Base-by-base conservation (phyloP, 2,329 filamentous ascomycete species). In the Colletotrichum siamense region DNA sequence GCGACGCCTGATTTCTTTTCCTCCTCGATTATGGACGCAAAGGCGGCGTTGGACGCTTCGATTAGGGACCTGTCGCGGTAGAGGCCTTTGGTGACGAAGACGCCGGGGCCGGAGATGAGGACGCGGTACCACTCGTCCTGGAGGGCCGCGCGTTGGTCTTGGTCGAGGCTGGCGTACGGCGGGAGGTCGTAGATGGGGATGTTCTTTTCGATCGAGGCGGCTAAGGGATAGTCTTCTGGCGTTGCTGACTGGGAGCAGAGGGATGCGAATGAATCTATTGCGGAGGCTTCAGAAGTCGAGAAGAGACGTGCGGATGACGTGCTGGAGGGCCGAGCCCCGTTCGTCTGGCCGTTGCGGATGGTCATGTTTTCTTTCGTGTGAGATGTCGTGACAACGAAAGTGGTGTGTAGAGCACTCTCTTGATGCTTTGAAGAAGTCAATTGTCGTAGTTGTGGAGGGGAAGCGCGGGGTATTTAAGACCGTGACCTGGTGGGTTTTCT, bases 91-190 rank as follows among this genome's bases (percentile, higher is more conserved):
- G 91, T 86, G n/a, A 92, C 88, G 77, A 92, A 88, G 16, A 93
- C 90, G 6, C 92, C 92, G 0, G 92, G 90, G 0, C 92, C 92
- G 2, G 85, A 83, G 71, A 88, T 85, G 4, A 93, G 87, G 71
- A 91, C 87, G 75, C 90, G 86, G 79, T 92, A 88, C 88, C 91
- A 91, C 84, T 93, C 92, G 77, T 92, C 88, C 81, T 92, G 90
- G 3, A 93, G 86, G 6, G 81, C 79, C 18, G 83, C 77, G n/a
- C 78, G 81, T 44, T 80, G 78, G 3, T 68, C n/a, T n/a, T 52
- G 44, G 2, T 71, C 78, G 22, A 82, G 61, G 6, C 77, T 59
- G 6, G 86, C 81, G 73, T 86, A 85, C 4, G 80, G 76, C 0
- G 82, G 79, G 8, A 91, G 83, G 39, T 89, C 82, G 82, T 93